phyloP scores from a whole-genome alignment of 2,329 filamentous ascomycete genomes.

The Pyrenophora seminiperda region DNA sequence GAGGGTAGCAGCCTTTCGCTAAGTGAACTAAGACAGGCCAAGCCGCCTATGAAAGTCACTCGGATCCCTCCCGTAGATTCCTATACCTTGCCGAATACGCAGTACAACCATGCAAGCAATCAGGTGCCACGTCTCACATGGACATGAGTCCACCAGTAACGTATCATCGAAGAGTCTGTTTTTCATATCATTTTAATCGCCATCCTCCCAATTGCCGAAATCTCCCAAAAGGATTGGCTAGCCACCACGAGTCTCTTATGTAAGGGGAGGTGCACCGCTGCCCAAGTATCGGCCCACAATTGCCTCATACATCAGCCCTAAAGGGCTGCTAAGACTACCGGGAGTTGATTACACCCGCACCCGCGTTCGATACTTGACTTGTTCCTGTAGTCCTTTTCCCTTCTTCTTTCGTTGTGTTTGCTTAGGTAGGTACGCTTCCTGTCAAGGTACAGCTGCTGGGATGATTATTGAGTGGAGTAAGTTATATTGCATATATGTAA shows the following conservation, averaged over 20 bases:
- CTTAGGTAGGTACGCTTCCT: no score
- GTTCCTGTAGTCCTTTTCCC: background rate
- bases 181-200: background rate
- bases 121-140: no score
- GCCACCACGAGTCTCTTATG: constrained; percentile 1
- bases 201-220: background rate
- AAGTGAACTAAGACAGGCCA: no score
- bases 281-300: background rate
- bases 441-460: background rate
- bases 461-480: background rate
- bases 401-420: background rate
- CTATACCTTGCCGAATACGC: no score
- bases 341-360: background rate
- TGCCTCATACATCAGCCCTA: background rate
- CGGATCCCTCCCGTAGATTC: no score
- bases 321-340: background rate
- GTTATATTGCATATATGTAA: background rate
- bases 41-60: no score
- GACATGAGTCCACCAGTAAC: no score
- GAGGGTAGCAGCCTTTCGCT: no score
- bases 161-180: background rate
- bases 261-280: constrained; percentile 4
- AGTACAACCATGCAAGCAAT: no score
- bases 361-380: background rate
- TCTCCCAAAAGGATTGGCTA: background rate